Conservation (phyloP, 2,329 filamentous ascomycete genomes). For the Cladophialophora exuberans region DNA sequence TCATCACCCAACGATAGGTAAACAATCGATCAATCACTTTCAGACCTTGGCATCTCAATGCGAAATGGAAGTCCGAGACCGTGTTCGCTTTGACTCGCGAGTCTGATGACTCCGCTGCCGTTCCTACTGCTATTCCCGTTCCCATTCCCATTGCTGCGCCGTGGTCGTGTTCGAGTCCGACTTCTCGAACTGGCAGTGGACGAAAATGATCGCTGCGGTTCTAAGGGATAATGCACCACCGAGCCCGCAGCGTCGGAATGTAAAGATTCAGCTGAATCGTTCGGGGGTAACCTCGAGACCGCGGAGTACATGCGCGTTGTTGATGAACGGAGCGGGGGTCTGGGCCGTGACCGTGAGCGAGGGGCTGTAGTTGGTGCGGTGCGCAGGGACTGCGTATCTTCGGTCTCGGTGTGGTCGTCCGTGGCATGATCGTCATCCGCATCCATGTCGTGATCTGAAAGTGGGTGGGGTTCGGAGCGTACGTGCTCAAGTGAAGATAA, state of each 20-base stretch:
- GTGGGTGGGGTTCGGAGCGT: not conserved
- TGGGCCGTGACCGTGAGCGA: slow-evolving; percentile 10
- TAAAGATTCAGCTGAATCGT: not conserved
- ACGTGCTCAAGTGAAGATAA: slow-evolving; percentile 21
- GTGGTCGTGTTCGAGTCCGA: not conserved
- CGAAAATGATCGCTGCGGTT: not conserved
- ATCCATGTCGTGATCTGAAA: slow-evolving; percentile 10
- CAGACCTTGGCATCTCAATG: too few relatives aligned
- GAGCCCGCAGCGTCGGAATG: slow-evolving; percentile 7
- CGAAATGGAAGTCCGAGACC: too few relatives aligned
- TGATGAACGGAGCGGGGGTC: slow-evolving; percentile 5
- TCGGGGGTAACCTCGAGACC: slow-evolving; percentile 14
- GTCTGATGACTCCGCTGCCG: slow-evolving; percentile 12
- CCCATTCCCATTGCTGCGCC: too few relatives aligned
- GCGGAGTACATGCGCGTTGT: slow-evolving; percentile 25
- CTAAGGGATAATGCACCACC: slow-evolving; percentile 1
- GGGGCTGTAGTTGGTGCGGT: slow-evolving; percentile 17
- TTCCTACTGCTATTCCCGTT: too few relatives aligned
- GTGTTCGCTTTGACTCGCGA: slow-evolving; percentile 17
- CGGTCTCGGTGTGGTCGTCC: slow-evolving; percentile 6
- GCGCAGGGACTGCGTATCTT: slow-evolving; percentile 13
- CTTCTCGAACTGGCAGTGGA: not conserved
- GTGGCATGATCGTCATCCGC: not conserved
- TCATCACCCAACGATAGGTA: not conserved
- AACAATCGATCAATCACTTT: too few relatives aligned